Conservation (phyloP, 2,329 filamentous ascomycete species). For the Xylariaceae sp. region DNA sequence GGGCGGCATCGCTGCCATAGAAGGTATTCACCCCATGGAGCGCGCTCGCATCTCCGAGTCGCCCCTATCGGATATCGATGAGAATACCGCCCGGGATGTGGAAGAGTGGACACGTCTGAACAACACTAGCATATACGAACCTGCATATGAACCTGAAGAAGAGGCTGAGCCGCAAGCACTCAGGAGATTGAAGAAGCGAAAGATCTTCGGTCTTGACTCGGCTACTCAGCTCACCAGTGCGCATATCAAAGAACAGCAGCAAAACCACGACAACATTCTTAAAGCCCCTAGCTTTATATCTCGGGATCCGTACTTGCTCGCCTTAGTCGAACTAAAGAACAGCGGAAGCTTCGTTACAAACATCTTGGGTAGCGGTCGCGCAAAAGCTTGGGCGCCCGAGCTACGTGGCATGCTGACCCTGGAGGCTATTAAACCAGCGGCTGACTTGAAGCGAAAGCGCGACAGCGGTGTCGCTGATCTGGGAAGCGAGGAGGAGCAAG, state of each 20-base stretch:
- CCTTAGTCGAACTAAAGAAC: conserved; percentile 86
- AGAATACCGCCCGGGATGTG: conserved; percentile 54
- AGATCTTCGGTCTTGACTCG: conserved; percentile 73
- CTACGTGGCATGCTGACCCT: conserved; percentile 87
- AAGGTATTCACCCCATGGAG: conserved; percentile 38
- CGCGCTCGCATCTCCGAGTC: conserved; percentile 63
- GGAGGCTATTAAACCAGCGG: conserved; percentile 68
- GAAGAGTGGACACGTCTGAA: conserved; percentile 53
- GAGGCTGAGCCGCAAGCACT: conserved; percentile 61
- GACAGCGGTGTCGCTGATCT: conserved; percentile 81
- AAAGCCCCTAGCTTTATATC: conserved; percentile 78
- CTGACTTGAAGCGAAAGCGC: conserved; percentile 88
- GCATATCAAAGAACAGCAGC: conserved; percentile 81
- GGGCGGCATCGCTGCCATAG: conserved; percentile 42
- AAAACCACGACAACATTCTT: conserved; percentile 79
- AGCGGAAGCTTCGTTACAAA: conserved; percentile 84
- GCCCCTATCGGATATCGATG: conserved; percentile 64
- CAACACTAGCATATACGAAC: conserved; percentile 56
- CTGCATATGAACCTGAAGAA: conserved; percentile 52
- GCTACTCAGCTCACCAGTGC: conserved; percentile 70
- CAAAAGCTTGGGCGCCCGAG: conserved; percentile 82
- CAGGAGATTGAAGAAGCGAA: conserved; percentile 73
- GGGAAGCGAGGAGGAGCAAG: conserved; percentile 59
- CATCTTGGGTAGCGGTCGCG: conserved; percentile 75
- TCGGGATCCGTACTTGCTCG: conserved; percentile 77